Evolutionary conservation across 2,329 filamentous ascomycete species (phyloP), one percentile per base, ranked within the genome.

Genomic region (Aspergillus caelatus): DNA sequence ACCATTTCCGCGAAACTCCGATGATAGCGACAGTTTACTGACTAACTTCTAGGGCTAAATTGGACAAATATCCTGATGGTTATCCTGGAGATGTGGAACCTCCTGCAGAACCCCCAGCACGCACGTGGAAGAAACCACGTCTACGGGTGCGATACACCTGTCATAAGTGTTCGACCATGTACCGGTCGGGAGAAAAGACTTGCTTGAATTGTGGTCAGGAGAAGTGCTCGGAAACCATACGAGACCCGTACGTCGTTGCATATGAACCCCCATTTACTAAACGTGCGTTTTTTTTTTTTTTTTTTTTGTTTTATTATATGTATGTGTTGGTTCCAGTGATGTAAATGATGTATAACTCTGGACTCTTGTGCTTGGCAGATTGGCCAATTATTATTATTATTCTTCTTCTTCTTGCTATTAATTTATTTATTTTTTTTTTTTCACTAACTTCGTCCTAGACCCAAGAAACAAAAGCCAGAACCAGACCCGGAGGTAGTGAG

Each of bases 41-140:
- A 74, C 60, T 39, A 30, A 30, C 14, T 57, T 41, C 5, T 59
- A 80, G 78, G 52, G 67, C 77, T 32, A 81, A 81, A 63, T 70
- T 73, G 6, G 60, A 79, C 43, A 82, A 81, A 68, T 79, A 81
- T 62, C 78, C 79, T 0, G 74, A 81, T 65, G 80, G 80, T 11
- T 82, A 81, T 66, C 78, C 80, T 39, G 80, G 79, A 9, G 80
- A 82, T 64, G 78, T 62, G 21, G 77, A 81, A 30, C 77, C 77
- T 11, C 74, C 75, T 4, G 46, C 58, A 16, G 77, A 77, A 55
- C 66, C 67, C 8, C 75, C 72, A 5, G 69, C 77, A 57, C 74
- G 78, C n/a, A 75, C 75, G 16, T 79, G 69, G 69, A 77, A 72
- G 60, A 79, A 76, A 52, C 70, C 77, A 6, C 74, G 77, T 16